Base-by-base conservation (phyloP, 2,329 filamentous ascomycete genomes). In the Tympanopsis confertula region DNA sequence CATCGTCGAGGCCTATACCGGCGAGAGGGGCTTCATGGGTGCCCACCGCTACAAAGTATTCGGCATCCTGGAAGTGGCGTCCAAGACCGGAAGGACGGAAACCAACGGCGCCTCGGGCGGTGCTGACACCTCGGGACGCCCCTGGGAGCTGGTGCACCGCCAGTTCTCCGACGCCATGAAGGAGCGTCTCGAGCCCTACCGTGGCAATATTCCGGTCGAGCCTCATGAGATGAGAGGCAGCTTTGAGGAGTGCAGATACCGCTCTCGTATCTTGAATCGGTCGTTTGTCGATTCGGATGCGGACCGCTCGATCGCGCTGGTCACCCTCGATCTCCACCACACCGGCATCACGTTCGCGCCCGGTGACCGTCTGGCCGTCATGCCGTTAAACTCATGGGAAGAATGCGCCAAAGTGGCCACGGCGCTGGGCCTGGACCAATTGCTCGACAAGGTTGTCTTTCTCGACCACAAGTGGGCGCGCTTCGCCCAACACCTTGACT, bases 31-130 rank as follows among this genome's bases (percentile, higher is more conserved):
- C 0, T 73, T 72, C 46, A 70, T 73, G 68, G 68, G 69, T 4
- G 65, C 63, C 0, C 69, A 74, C 45, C 54, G 68, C n/a, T 71
- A 72, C 48, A 73, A 73, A 45, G 69, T 73, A 4, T 73, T 70
- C 43, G 69, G 68, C 1, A 66, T 73, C 19, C 59, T 72, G 0
- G 68, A 72, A 40, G 62, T 71, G 13, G 68, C 68, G 1, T 63
- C 60, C 29, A 72, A 73, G 48, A 68, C 65, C 0, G 68, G 69
- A 2, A 58, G 69, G 3, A 66, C 68, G 0, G 68, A 63, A 41
- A 71, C 68, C 0, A 72, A 72, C 37, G 68, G 69, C 2, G 54
- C 60, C 13, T 69, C 68, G 2, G 69, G 68, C 0, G 59, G 57
- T 3, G 54, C 55, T 2, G 61, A 64, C 37, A 54, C 56, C 13